Evolutionary conservation across 1,284 basidiomycete genomes (phyloP).

Genomic region (Ceratobasidium sp.): DNA sequence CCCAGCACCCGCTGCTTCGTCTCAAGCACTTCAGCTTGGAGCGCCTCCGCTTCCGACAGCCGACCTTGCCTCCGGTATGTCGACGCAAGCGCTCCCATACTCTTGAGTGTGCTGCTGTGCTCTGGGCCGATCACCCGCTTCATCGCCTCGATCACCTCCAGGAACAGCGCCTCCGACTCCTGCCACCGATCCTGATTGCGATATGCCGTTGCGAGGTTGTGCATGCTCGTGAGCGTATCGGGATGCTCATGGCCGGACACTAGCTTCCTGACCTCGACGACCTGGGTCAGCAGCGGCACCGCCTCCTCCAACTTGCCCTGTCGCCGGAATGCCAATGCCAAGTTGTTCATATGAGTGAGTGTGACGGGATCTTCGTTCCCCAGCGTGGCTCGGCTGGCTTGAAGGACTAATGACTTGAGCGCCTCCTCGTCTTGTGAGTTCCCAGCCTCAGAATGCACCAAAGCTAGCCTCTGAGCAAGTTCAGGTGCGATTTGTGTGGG

Average conservation of each 20-base stretch:
- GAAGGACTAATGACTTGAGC: too few relatives aligned
- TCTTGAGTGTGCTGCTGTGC: background rate
- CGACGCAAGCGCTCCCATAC: background rate
- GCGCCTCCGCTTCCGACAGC: constrained; percentile 2
- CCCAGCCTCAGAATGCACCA: too few relatives aligned
- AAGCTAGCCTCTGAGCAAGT: too few relatives aligned
- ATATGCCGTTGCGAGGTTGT: background rate
- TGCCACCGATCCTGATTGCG: background rate
- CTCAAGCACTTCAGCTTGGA: background rate
- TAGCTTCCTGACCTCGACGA: background rate
- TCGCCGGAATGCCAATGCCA: background rate
- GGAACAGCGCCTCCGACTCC: background rate
- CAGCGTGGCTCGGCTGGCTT: background rate
- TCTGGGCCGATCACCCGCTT: background rate
- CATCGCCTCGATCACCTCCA: background rate
- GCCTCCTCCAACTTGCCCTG: constrained; percentile 9
- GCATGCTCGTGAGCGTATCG: background rate
- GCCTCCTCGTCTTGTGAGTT: too few relatives aligned
- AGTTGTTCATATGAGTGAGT: background rate
- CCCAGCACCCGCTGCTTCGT: background rate
- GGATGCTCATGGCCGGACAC: background rate
- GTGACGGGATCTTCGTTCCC: constrained; percentile 7
- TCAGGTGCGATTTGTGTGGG: background rate
- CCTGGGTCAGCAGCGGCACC: background rate
- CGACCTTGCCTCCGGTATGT: background rate